These are phyloP conservation scores for Fusarium floridanum DNA, from an alignment of 2,329 filamentous ascomycete genomes.

Conservation along the genomic window DNA sequence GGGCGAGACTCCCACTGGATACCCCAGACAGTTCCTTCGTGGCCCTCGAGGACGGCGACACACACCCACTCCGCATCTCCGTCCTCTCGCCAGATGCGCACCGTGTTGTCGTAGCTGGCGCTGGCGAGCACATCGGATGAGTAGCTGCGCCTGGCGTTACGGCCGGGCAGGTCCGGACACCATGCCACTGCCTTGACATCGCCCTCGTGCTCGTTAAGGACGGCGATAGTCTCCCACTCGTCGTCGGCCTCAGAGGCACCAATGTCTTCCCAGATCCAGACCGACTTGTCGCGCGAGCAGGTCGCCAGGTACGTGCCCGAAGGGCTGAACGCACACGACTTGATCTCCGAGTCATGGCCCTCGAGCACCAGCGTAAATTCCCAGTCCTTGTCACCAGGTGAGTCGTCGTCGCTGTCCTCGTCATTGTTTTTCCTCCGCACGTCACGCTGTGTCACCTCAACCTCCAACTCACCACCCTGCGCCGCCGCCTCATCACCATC, in stretches of 20 bases:
- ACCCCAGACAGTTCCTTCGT: slow-evolving; percentile 90
- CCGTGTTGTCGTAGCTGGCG: slow-evolving; percentile 93
- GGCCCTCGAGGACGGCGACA: slow-evolving; percentile 83
- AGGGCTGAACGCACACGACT: slow-evolving; percentile 80
- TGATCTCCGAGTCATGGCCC: slow-evolving; percentile 95
- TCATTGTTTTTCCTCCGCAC: slow-evolving; percentile 36
- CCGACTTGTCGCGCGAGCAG: slow-evolving; percentile 90
- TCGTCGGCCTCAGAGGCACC: slow-evolving; percentile 80
- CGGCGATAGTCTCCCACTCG: slow-evolving; percentile 96
- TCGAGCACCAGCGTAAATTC: slow-evolving; percentile 92
- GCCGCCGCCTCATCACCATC: slow-evolving; percentile 58
- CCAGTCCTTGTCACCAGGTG: slow-evolving; percentile 84
- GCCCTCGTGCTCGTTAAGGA: slow-evolving; percentile 92
- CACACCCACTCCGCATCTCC: slow-evolving; percentile 92
- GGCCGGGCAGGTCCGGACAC: slow-evolving; percentile 78
- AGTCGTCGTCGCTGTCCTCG: slow-evolving; percentile 51
- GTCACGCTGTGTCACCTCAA: slow-evolving; percentile 55
- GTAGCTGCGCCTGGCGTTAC: slow-evolving; percentile 61
- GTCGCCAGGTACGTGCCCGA: slow-evolving; percentile 86
- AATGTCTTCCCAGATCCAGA: slow-evolving; percentile 99
- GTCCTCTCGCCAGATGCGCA: slow-evolving; percentile 91
- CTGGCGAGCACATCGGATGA: slow-evolving; percentile 83
- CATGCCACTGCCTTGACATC: slow-evolving; percentile 96
- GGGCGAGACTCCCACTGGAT: slow-evolving; percentile 75
- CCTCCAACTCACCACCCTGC: slow-evolving; percentile 52